Percentiles rank a stretch among this genome's conserved stretches.
Evolutionary conservation across 2,329 filamentous ascomycete species (phyloP).

Genomic region (Coniochaeta ligniaria): DNA sequence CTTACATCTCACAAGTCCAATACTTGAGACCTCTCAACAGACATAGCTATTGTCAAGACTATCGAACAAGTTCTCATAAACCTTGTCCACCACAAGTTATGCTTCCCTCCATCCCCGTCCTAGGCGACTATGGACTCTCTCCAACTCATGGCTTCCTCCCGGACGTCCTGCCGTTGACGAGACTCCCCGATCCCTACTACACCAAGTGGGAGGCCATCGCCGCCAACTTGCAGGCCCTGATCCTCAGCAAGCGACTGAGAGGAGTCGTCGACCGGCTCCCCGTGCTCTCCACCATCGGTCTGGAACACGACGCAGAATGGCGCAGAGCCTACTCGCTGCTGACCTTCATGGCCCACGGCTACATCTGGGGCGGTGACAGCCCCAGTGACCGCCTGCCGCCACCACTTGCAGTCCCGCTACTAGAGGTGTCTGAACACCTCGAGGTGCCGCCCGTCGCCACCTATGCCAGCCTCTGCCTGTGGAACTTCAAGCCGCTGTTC

Average conservation of each 20-base stretch:
- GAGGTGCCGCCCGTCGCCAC: constrained; percentile 90
- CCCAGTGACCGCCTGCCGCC: constrained; percentile 75
- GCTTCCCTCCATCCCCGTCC: constrained; percentile 53
- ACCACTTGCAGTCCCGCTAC: constrained; percentile 74
- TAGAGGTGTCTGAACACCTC: constrained; percentile 67
- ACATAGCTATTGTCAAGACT: too few relatives aligned
- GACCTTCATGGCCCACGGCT: constrained; percentile 86
- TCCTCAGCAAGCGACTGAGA: constrained; percentile 78
- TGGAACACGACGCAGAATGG: constrained; percentile 86
- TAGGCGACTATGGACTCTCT: constrained; percentile 76
- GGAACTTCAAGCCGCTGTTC: constrained; percentile 96
- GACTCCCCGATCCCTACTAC: constrained; percentile 85
- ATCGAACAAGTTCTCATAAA: too few relatives aligned
- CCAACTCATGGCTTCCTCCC: constrained; percentile 81
- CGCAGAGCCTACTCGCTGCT: constrained; percentile 85
- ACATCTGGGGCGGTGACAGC: constrained; percentile 89
- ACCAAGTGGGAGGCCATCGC: constrained; percentile 87
- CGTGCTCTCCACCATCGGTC: constrained; percentile 72
- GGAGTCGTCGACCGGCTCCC: constrained; percentile 74
- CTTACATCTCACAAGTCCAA: background rate
- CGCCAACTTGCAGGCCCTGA: constrained; percentile 77
- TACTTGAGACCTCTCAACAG: background rate
- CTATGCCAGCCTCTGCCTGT: constrained; percentile 84
- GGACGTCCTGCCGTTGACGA: constrained; percentile 67
- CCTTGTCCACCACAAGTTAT: constrained; percentile 23